phyloP scores from a whole-genome alignment of 192 early-diverging fungal species.

The Mortierella hygrophila region DNA sequence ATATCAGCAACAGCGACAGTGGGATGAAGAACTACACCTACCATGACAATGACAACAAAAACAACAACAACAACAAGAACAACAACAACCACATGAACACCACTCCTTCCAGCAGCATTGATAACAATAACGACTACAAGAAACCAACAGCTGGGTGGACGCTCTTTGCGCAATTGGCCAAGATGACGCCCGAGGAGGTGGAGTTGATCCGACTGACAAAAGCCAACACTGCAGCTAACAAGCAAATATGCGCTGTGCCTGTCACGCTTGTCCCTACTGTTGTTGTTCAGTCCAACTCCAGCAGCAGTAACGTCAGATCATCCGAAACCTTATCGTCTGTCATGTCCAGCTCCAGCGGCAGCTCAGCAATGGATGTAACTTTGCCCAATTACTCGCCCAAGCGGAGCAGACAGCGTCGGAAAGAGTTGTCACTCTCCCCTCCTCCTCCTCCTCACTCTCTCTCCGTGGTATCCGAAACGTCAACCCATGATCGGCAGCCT shows the following conservation, averaged over 20 bases:
- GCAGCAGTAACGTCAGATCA: too few species aligned
- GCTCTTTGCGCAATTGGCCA: slow-evolving; percentile 9
- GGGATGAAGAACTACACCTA: neutral
- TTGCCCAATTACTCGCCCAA: slow-evolving; percentile 5
- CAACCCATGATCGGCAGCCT: neutral
- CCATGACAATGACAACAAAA: neutral
- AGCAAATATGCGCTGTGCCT: neutral
- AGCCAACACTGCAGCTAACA: slow-evolving; percentile 27
- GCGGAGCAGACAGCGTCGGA: neutral
- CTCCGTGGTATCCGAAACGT: neutral
- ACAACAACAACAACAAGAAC: neutral
- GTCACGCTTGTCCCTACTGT: neutral
- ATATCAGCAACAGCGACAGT: neutral
- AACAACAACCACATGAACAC: neutral
- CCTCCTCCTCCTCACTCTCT: neutral
- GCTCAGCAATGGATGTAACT: neutral
- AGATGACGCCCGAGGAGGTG: slow-evolving; percentile 8
- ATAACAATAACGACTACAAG: neutral
- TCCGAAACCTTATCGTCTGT: neutral
- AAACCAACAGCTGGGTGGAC: neutral
- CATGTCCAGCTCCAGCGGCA: neutral
- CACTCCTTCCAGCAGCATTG: neutral
- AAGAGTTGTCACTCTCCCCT: neutral
- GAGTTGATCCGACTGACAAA: slow-evolving; percentile 26
- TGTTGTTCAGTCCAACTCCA: neutral